Conservation (phyloP, 1,284 basidiomycete genomes). For the Tilletia walkeri region DNA sequence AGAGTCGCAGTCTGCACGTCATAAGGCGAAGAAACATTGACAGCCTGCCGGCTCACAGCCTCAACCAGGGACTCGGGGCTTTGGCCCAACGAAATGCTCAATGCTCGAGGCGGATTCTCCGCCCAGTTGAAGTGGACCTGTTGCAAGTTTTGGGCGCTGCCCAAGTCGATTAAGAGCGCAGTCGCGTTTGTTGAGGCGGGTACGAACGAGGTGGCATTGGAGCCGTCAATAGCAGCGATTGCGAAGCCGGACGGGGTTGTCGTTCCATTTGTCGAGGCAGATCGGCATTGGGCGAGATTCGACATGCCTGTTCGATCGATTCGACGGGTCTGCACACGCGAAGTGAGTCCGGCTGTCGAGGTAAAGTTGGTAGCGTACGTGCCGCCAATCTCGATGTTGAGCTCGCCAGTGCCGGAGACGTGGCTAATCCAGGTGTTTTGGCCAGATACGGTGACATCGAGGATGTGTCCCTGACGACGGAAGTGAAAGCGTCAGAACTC, state of each 20-base stretch:
- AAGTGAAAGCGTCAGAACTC: background rate
- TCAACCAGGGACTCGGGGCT: background rate
- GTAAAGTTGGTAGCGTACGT: conserved; percentile 27
- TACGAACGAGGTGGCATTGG: conserved; percentile 31
- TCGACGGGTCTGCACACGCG: conserved; percentile 12
- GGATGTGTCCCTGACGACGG: conserved; percentile 19
- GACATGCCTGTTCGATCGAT: conserved; percentile 21
- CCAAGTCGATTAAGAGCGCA: conserved; percentile 15
- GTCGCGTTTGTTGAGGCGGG: conserved; percentile 10
- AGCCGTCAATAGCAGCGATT: conserved; percentile 43
- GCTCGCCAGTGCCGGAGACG: conserved; percentile 14
- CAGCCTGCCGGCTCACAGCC: background rate
- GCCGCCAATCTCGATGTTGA: conserved; percentile 29
- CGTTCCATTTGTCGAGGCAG: conserved; percentile 15
- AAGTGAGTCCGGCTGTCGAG: conserved; percentile 11
- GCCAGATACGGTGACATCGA: conserved; percentile 30
- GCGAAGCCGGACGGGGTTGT: conserved; percentile 38
- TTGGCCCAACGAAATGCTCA: background rate
- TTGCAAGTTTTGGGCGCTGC: background rate
- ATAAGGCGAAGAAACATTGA: conserved; percentile 19
- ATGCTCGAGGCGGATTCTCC: conserved; percentile 10
- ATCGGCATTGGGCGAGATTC: conserved; percentile 42
- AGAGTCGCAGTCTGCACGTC: background rate
- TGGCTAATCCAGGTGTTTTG: conserved; percentile 17
- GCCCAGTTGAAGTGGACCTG: conserved; percentile 16